Conservation (phyloP, 176 grass and related monocot species). For the Luzula sylvatica region DNA sequence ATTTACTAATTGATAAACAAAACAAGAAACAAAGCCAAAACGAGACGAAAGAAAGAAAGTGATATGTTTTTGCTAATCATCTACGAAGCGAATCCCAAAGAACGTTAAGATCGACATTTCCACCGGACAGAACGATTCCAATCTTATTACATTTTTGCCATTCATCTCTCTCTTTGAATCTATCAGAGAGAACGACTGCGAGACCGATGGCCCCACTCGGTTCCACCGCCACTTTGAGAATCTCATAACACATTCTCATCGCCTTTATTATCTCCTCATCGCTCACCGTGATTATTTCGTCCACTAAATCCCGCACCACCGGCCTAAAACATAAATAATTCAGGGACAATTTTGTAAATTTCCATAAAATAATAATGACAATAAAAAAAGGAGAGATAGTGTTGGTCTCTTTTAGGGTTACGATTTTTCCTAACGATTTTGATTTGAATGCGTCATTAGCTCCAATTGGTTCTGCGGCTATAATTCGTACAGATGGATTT, state of each 20-base stretch:
- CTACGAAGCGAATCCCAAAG: conserved; percentile 62
- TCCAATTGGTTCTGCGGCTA: conserved; percentile 83
- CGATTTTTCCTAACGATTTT: conserved; percentile 64
- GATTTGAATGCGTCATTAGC: conserved; percentile 84
- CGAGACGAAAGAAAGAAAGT: no score
- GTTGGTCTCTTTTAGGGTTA: conserved; percentile 49
- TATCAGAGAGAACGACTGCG: conserved; percentile 54
- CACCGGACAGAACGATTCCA: conserved; percentile 74
- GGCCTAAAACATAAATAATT: no score
- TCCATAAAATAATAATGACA: background rate
- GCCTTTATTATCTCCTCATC: conserved; percentile 66
- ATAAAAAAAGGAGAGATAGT: conserved; percentile 28
- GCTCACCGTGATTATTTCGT: conserved; percentile 69
- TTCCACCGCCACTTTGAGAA: conserved; percentile 76
- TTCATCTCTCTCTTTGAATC: conserved; percentile 47
- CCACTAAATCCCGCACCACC: conserved; percentile 74
- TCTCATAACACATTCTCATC: conserved; percentile 84
- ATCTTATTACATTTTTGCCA: conserved; percentile 68
- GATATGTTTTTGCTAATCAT: no score
- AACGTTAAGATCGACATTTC: conserved; percentile 62
- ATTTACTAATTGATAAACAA: no score
- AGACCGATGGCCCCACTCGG: conserved; percentile 71
- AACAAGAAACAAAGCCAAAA: no score
- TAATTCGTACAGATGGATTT: conserved; percentile 68
- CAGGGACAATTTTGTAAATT: no score